Base-by-base conservation (phyloP, 1,284 basidiomycete species). In the Apiotrichum siamense region DNA sequence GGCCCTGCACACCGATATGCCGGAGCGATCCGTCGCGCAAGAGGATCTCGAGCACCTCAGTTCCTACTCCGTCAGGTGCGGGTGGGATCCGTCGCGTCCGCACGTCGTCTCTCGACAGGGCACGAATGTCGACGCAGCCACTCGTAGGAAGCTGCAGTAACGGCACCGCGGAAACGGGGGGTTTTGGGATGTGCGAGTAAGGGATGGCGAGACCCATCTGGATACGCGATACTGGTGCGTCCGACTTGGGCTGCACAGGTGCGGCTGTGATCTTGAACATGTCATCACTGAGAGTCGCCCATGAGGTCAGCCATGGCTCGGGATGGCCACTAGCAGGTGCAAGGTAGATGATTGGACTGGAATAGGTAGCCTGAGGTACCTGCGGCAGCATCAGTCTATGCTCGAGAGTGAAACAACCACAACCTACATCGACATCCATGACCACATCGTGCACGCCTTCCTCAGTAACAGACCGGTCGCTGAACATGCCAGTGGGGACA, bases 1-100 rank as follows among this genome's bases (percentile, higher is more conserved):
- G 62, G 17, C 67, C 68, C 41, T 73, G 69, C 1, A 73, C 67
- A 1, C 65, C 69, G 3, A 71, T 49, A 56, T 71, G 70, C 25
- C 64, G 51, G 55, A 61, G 68, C 18, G 48, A 55, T 2, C 67
- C 66, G 45, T 70, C 65, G 15, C 45, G 47, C 57, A 69, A 71
- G 2, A 61, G 57, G 53, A 73, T 59, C 48, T 70, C 68, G 24
- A 73, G 50, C 0, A 71, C 64, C 47, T 71, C 68, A 10, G 65
- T 65, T 21, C 63, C 65, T 7, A 61, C 61, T 9, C 63, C 65
- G 25, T 69, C 64, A 0, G 70, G 70, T 0, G 59, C 59, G 11
- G 58, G 46, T 12, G 69, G 70, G 1, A 73, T 54, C 2, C 62
- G 62, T 18, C 65, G 53, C 2, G 61, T 61, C 26, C 55, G 61